Percentiles rank a stretch among this genome's conserved stretches.
Evolutionary conservation across 1,139 yeast species (phyloP).

Genomic region (Debaryomyces coudertii): DNA sequence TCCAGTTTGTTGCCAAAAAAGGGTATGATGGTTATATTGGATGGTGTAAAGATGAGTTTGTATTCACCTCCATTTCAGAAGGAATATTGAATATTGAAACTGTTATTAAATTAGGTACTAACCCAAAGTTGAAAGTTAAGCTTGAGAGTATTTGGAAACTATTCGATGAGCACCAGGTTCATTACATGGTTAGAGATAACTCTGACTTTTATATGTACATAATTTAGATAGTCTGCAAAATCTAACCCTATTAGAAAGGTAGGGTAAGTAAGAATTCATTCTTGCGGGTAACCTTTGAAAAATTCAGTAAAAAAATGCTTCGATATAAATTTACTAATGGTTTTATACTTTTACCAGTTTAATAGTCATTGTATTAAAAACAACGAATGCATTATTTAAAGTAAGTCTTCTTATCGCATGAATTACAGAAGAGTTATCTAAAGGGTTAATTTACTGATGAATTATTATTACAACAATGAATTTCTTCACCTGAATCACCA

Average conservation of each 20-base stretch:
- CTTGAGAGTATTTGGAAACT: neutral
- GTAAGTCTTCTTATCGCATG: conserved; percentile 3
- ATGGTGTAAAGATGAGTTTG: conserved; percentile 24
- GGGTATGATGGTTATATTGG: conserved; percentile 21
- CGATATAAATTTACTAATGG: neutral
- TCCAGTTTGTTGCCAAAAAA: conserved; percentile 1
- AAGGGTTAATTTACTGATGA: conserved; percentile 34
- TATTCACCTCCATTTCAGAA: conserved; percentile 15
- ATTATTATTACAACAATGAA: conserved; percentile 49
- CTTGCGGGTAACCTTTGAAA: conserved; percentile 9
- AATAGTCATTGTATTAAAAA: neutral
- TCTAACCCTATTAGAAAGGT: conserved; percentile 5
- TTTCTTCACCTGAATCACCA: conserved; percentile 68
- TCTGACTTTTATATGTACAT: conserved; percentile 4
- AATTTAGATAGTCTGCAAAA: conserved; percentile 2
- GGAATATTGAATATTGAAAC: conserved; percentile 8
- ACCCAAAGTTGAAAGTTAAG: neutral
- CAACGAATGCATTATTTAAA: neutral
- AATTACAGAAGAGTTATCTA: conserved; percentile 7
- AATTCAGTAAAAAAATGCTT: neutral
- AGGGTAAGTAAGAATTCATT: neutral
- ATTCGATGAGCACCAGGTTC: neutral
- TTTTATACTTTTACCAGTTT: neutral
- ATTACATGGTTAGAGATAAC: conserved; percentile 1
- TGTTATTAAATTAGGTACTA: neutral